Evolutionary conservation across 768 basidiomycete genomes (phyloP), one percentile per base, ranked within the genome.

Genomic region (Rhodotorula sphaerocarpa): DNA sequence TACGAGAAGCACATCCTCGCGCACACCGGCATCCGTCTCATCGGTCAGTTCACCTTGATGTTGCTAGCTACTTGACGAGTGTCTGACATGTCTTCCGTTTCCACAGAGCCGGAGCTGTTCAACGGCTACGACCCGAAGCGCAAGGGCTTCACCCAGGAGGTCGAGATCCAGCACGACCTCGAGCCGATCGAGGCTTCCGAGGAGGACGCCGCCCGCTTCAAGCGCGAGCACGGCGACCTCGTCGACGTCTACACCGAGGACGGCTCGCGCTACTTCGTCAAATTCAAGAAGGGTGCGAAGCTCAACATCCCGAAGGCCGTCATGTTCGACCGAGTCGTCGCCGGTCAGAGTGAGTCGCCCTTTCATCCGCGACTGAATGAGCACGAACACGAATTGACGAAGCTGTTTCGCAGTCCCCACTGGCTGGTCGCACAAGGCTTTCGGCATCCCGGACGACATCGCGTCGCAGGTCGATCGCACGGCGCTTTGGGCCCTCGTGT

Each of bases 61-160:
- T 7, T 46, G 9, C 25, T 39, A 9, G 36, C 36, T 39, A 16
- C 36, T n/a, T 39, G 36, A 39, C 36, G 36, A 39, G 9, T 9
- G 10, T 39, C 36, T 16, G 36, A 9, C 36, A 16, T 10, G 45
- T n/a, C n/a, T n/a, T n/a, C n/a, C n/a, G n/a, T n/a, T n/a, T n/a
- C n/a, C n/a, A n/a, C 45, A 46, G 93, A 97, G 77, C 95, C 95
- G 33, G 93, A 99, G 70, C 82, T 95, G 41, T 93, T 95, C 88
- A 86, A 86, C 59, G 95, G 95, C 39, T 99, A 97, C 74, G 88
- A 99, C 74, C 95, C 95, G 30, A 89, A 88, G 77, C 90, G 88
- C 79, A 99, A 99, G 79, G 80, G 88, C 64, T 96, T 96, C 82
- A 84, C 92, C 75, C 95, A 97, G 75, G 95, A 97, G 75, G 80